phyloP scores from a whole-genome alignment of 768 basidiomycete genomes.

The Rhodotorula graminis region DNA sequence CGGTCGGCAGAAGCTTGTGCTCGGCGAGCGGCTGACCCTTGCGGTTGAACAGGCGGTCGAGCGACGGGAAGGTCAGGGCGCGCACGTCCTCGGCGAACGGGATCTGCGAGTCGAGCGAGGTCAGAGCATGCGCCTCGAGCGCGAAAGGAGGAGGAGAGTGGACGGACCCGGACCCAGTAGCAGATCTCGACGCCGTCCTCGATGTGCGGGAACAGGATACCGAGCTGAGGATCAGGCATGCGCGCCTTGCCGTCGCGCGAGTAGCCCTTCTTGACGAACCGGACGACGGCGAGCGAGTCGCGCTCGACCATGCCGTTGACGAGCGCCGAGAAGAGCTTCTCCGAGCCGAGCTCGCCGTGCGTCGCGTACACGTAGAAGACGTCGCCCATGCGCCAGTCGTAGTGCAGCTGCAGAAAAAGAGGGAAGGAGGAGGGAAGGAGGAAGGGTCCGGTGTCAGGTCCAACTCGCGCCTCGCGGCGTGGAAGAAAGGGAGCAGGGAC shows the following conservation, averaged over 20 bases:
- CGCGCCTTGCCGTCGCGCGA: conserved; percentile 6
- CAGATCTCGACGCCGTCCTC: conserved; percentile 62
- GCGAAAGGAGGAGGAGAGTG: neutral
- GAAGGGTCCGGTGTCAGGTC: too few species aligned
- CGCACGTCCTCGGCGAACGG: conserved; percentile 93
- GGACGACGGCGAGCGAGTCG: conserved; percentile 67
- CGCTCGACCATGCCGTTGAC: conserved; percentile 72
- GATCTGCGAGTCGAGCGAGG: conserved; percentile 51
- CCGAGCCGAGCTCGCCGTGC: conserved; percentile 6
- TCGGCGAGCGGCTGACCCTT: conserved; percentile 67
- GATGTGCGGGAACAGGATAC: conserved; percentile 28
- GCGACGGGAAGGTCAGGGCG: conserved; percentile 76
- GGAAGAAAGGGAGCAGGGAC: conserved; percentile 36
- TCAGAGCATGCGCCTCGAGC: too few species aligned
- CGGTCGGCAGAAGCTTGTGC: conserved; percentile 78
- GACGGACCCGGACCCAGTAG: conserved; percentile 73
- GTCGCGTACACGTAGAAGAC: conserved; percentile 26
- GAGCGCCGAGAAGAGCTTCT: conserved; percentile 66
- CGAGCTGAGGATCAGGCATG: conserved; percentile 34
- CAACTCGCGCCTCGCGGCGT: too few species aligned
- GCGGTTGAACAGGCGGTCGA: conserved; percentile 66
- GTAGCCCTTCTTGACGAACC: conserved; percentile 67
- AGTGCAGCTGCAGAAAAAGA: conserved; percentile 19
- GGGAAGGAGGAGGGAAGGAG: too few species aligned
- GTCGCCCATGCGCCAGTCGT: conserved; percentile 33